These are phyloP conservation scores for Pseudogymnoascus sp. DNA, from an alignment of 2,329 filamentous ascomycete genomes.

Conservation along the genomic window DNA sequence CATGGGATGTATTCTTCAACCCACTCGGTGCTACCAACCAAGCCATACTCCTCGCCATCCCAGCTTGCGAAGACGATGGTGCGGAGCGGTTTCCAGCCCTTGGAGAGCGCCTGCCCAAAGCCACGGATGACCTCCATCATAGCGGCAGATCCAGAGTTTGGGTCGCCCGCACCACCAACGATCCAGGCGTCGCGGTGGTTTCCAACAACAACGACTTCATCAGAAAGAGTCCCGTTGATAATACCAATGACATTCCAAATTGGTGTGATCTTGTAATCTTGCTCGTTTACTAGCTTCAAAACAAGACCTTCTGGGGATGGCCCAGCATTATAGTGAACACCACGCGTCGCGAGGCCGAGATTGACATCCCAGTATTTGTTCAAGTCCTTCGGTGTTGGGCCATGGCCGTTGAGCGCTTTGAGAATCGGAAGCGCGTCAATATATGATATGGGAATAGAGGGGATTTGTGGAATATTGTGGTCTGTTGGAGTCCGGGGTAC, in stretches of 20 bases:
- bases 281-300: slow-evolving; percentile 67
- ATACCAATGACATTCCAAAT: slow-evolving; percentile 89
- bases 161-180: slow-evolving; percentile 73
- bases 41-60: slow-evolving; percentile 70
- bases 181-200: slow-evolving; percentile 91
- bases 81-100: slow-evolving; percentile 75
- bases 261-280: slow-evolving; percentile 73
- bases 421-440: slow-evolving; percentile 76
- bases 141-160: slow-evolving; percentile 72
- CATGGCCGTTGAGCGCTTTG: slow-evolving; percentile 83
- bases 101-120: slow-evolving; percentile 61
- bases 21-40: slow-evolving; percentile 78
- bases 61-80: slow-evolving; percentile 81
- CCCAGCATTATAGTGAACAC: slow-evolving; percentile 61
- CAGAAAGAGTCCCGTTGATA: slow-evolving; percentile 75
- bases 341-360: slow-evolving; percentile 54
- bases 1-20: slow-evolving; percentile 75
- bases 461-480: slow-evolving; percentile 69
- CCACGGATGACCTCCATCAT: slow-evolving; percentile 70
- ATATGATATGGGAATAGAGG: slow-evolving; percentile 87
- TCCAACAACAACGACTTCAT: slow-evolving; percentile 84
- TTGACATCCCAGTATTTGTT: slow-evolving; percentile 57
- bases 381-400: slow-evolving; percentile 67
- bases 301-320: slow-evolving; percentile 59
- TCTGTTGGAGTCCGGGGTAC: slow-evolving; percentile 65